Percentiles rank a stretch among this genome's conserved stretches.
Evolutionary conservation across 2,329 filamentous ascomycete genomes (phyloP).

Genomic region (Colletotrichum trifolii): DNA sequence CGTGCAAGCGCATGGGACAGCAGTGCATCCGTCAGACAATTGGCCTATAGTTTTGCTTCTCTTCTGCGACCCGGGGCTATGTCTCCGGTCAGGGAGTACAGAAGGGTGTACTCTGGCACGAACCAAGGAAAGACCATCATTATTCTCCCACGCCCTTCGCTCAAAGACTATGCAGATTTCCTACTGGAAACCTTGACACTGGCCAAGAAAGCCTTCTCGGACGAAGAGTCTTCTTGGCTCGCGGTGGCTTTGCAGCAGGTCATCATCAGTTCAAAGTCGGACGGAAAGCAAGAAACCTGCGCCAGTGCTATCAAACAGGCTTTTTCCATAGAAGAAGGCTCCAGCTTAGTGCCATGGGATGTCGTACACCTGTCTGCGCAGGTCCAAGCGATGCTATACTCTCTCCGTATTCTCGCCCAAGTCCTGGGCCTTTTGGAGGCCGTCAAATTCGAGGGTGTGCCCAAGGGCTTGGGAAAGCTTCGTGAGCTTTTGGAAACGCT

Average conservation of each 20-base stretch:
- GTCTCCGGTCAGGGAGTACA: slow-evolving; percentile 48
- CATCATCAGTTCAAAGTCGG: slow-evolving; percentile 35
- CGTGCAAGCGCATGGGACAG: slow-evolving; percentile 68
- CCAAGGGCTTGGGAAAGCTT: slow-evolving; percentile 7
- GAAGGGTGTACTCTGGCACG: slow-evolving; percentile 43
- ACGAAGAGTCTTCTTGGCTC: slow-evolving; percentile 30
- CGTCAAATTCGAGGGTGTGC: neutral
- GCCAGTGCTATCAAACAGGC: slow-evolving; percentile 37
- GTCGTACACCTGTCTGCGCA: slow-evolving; percentile 71
- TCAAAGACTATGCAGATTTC: slow-evolving; percentile 24
- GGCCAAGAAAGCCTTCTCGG: slow-evolving; percentile 40
- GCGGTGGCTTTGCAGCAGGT: slow-evolving; percentile 34
- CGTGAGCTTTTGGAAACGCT: slow-evolving; percentile 16
- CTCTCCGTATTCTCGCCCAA: slow-evolving; percentile 66
- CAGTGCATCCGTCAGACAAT: slow-evolving; percentile 59
- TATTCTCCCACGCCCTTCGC: slow-evolving; percentile 16
- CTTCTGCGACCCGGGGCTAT: slow-evolving; percentile 36
- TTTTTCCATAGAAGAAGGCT: slow-evolving; percentile 33
- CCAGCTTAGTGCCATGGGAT: slow-evolving; percentile 59
- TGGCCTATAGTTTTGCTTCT: slow-evolving; percentile 63
- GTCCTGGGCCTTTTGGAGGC: slow-evolving; percentile 51
- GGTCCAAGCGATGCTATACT: slow-evolving; percentile 70
- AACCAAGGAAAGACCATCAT: slow-evolving; percentile 34
- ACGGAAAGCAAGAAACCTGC: slow-evolving; percentile 46
- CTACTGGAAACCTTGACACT: slow-evolving; percentile 38